Evolutionary conservation across 345 rosid species (phyloP), one percentile per base, ranked within the genome.

Genomic region (Adansonia digitata): DNA sequence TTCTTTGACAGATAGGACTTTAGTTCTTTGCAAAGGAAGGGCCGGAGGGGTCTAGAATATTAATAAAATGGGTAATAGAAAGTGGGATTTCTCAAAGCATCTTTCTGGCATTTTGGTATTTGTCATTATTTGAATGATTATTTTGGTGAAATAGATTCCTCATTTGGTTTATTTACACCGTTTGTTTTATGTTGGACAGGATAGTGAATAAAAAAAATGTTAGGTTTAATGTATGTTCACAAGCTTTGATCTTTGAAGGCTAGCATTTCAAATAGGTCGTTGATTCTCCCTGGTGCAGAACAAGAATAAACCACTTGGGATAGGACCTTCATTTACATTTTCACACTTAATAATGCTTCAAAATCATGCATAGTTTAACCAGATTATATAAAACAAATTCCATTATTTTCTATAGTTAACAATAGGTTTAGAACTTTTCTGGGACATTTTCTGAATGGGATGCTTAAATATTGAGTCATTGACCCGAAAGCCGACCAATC

Each of bases 121-220:
- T 48, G 73, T 69, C 73, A 29, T 40, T 31, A 69, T 69, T n/a
- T 8, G 43, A 69, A 69, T 48, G 73, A 29, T 48, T 69, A 48
- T 5, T 17, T 17, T 9, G 42, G 55, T 3, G 72, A 68, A 67
- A 27, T 48, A 17, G 56, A 68, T 46, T 26, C 55, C 39, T 14
- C 2, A 1, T 68, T n/a, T 67, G 69, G 13, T 11, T 20, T 20
- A 12, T 39, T 64, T 64, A n/a, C n/a, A n/a, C 63, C 63, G 63
- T n/a, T 7, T 7, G 5, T 42, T 64, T 39, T 64, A 22, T 64
- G 22, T 24, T 24, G 71, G 71, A 42, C 4, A 0, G 26, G 71
- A 66, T 42, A 1, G 53, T 66, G 70, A 66, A 43, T 22, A 13
- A 27, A 35, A 15, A 62, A 35, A 17, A 2, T 34, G 24, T 35